Conservation (phyloP, 2,329 filamentous ascomycete genomes). For the Pyrenophora tritici-repentis region DNA sequence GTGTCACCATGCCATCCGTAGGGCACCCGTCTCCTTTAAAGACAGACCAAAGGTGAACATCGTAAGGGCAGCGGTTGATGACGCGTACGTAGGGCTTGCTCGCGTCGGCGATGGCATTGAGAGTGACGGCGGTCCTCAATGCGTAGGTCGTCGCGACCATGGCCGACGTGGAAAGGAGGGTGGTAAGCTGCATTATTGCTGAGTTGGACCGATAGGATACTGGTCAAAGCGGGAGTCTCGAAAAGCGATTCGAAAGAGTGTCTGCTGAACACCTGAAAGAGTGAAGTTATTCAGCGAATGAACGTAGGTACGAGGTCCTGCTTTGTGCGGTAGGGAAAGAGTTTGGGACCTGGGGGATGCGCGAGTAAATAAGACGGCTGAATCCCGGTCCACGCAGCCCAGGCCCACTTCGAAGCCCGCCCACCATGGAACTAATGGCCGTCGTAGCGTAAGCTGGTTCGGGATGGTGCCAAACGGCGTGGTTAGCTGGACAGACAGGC, state of each 20-base stretch:
- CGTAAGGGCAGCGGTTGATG: slow-evolving; percentile 47
- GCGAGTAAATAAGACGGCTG: slow-evolving; percentile 45
- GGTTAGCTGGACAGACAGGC: slow-evolving; percentile 36
- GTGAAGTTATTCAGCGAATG: slow-evolving; percentile 49
- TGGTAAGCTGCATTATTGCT: slow-evolving; percentile 43
- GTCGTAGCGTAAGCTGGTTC: slow-evolving; percentile 39
- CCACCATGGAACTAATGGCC: slow-evolving; percentile 43
- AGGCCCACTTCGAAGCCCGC: slow-evolving; percentile 35
- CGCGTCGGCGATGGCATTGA: slow-evolving; percentile 23
- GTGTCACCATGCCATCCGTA: slow-evolving; percentile 22
- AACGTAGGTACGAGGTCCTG: slow-evolving; percentile 46
- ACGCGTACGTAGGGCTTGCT: slow-evolving; percentile 33
- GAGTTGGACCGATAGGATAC: slow-evolving; percentile 16
- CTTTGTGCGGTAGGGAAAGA: slow-evolving; percentile 39
- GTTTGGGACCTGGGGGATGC: slow-evolving; percentile 39
- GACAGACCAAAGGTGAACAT: slow-evolving; percentile 48
- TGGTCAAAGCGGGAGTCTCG: slow-evolving; percentile 26
- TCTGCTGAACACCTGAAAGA: slow-evolving; percentile 48
- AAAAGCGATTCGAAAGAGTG: slow-evolving; percentile 38
- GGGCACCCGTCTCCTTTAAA: slow-evolving; percentile 37
- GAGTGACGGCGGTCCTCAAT: slow-evolving; percentile 18
- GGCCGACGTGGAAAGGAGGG: slow-evolving; percentile 37
- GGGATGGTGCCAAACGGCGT: slow-evolving; percentile 41
- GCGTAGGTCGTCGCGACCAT: slow-evolving; percentile 38
- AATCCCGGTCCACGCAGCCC: slow-evolving; percentile 31